These are phyloP conservation scores for Gremmenia infestans DNA, from an alignment of 2,329 filamentous ascomycete genomes.

Conservation along the genomic window DNA sequence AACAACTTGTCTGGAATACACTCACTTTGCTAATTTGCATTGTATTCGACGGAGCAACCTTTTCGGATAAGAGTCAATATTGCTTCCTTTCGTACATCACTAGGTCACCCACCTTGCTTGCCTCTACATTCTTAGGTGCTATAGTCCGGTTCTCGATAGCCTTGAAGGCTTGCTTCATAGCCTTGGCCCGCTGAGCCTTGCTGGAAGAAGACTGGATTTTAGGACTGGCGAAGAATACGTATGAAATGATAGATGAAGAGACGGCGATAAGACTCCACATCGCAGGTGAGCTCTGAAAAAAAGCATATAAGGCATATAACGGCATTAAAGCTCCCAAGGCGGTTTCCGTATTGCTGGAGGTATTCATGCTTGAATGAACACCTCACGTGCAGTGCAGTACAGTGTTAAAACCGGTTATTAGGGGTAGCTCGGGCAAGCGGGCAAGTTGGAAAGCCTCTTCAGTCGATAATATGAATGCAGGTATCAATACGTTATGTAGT, in stretches of 20 bases:
- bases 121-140: constrained; percentile 5
- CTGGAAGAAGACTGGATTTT: constrained; percentile 7
- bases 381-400: too few relatives aligned
- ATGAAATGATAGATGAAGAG: constrained; percentile 2
- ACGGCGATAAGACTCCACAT: neutral
- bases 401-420: too few relatives aligned
- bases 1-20: neutral
- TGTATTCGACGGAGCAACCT: neutral
- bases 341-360: neutral
- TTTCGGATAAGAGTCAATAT: neutral
- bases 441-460: too few relatives aligned
- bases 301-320: neutral
- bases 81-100: neutral
- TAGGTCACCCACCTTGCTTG: neutral
- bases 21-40: constrained; percentile 25
- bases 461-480: too few relatives aligned
- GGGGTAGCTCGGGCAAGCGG: too few relatives aligned
- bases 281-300: neutral
- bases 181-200: constrained; percentile 15
- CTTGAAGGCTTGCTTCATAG: constrained; percentile 15
- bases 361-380: neutral
- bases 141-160: constrained; percentile 4
- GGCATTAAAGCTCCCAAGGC: neutral
- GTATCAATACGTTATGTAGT: too few relatives aligned
- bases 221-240: constrained; percentile 4